Conservation (phyloP, 257 asterid genomes). For the Orobanche coerulescens region DNA sequence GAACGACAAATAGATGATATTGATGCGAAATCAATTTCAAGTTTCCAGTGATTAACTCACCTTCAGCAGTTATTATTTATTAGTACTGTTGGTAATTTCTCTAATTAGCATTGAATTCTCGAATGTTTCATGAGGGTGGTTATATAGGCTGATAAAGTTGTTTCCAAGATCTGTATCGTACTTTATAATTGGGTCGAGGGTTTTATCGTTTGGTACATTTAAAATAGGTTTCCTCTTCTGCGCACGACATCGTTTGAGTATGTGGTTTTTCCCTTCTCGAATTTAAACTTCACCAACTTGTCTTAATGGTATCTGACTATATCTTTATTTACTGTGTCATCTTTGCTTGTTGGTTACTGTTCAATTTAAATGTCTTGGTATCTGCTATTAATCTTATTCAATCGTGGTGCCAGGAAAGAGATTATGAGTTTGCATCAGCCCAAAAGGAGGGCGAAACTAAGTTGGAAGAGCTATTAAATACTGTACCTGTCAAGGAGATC, state of each 20-base stretch:
- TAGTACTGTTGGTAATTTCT: not conserved
- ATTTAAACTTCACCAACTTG: not conserved
- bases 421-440: constrained; percentile 32
- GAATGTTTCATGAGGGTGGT: not conserved
- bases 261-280: constrained; percentile 11
- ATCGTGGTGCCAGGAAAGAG: constrained; percentile 37
- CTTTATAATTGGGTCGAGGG: not conserved
- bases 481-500: constrained; percentile 44
- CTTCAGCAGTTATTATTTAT: constrained; percentile 19
- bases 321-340: constrained; percentile 17
- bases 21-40: constrained; percentile 22
- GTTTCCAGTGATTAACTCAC: constrained; percentile 31
- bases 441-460: constrained; percentile 29
- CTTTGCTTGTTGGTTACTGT: constrained; percentile 11
- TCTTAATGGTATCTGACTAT: not conserved
- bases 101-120: constrained; percentile 1
- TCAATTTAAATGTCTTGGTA: constrained; percentile 11
- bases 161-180: constrained; percentile 11
- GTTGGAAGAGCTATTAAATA: constrained; percentile 49
- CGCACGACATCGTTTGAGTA: not conserved
- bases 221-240: constrained; percentile 4
- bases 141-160: not conserved
- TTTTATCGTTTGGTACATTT: not conserved
- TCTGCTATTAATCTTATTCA: constrained; percentile 17
- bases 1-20: constrained; percentile 30